phyloP scores from a whole-genome alignment of 1,284 basidiomycete genomes.

The Ustilago esculenta region DNA sequence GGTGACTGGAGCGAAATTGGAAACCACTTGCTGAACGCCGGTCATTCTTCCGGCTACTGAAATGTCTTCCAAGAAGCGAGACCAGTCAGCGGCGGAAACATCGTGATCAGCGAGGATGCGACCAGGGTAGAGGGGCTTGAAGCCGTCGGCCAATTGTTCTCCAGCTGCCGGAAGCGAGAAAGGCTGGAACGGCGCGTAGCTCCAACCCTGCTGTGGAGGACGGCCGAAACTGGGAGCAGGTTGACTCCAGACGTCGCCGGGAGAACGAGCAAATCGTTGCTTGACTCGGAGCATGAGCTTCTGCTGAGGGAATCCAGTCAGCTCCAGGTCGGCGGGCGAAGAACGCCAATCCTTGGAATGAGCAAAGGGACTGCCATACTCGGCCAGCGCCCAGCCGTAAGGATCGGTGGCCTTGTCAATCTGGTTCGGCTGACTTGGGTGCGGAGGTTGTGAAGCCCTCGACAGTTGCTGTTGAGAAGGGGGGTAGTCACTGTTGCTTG shows the following conservation, averaged over 20 bases:
- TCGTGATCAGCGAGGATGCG: constrained; percentile 16
- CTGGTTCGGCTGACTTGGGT: background rate
- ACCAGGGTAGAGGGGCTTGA: constrained; percentile 17
- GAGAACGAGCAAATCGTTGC: constrained; percentile 18
- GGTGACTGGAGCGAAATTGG: constrained; percentile 20
- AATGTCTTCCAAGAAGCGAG: constrained; percentile 21
- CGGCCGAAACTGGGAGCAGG: constrained; percentile 12
- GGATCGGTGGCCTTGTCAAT: constrained; percentile 2
- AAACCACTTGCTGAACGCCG: constrained; percentile 7
- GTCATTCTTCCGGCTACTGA: constrained; percentile 17
- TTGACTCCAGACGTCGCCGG: constrained; percentile 13
- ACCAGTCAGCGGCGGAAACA: constrained; percentile 27
- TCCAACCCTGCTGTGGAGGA: background rate
- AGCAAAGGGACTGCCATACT: constrained; percentile 4
- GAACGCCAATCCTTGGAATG: constrained; percentile 7
- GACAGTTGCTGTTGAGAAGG: too few species aligned
- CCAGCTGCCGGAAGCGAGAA: constrained; percentile 2
- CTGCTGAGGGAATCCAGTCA: background rate
- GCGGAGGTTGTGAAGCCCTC: too few species aligned
- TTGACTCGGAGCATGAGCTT: constrained; percentile 15
- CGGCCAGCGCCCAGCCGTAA: background rate
- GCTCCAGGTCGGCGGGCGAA: background rate
- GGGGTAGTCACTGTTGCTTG: too few species aligned
- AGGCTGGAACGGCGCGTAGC: constrained; percentile 3
- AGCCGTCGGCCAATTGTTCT: constrained; percentile 14